These are phyloP conservation scores for Blastobotrys illinoisensis DNA, from an alignment of 1,139 yeast species.

Conservation along the genomic window DNA sequence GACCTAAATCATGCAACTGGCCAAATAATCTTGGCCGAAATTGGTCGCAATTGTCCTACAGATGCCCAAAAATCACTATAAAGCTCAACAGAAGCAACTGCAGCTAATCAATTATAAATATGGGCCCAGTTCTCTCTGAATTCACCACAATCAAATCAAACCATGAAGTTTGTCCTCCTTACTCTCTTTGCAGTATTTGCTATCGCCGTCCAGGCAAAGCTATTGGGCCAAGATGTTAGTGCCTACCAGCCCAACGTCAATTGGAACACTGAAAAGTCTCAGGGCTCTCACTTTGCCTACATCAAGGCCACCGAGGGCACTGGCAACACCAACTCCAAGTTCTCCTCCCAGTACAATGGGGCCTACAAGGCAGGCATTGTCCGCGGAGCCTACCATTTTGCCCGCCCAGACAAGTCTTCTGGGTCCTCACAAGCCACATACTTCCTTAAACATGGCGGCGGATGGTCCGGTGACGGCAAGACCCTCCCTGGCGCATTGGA, in stretches of 20 bases:
- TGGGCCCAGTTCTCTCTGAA: background rate
- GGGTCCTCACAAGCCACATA: background rate
- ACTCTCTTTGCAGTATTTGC: background rate
- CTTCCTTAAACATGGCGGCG: slow-evolving; percentile 3
- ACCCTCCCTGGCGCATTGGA: slow-evolving; percentile 3
- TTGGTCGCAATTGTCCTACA: background rate
- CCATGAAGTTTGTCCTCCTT: background rate
- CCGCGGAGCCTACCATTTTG: slow-evolving; percentile 5
- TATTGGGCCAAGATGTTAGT: slow-evolving; percentile 1
- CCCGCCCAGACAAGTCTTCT: background rate
- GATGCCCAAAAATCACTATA: background rate
- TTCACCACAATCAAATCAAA: background rate
- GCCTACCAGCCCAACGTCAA: background rate
- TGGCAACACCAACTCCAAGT: background rate
- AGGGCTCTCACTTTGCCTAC: slow-evolving; percentile 2
- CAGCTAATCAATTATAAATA: background rate
- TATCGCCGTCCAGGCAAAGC: background rate
- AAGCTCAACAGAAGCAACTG: background rate
- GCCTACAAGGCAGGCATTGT: background rate
- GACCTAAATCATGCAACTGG: no score
- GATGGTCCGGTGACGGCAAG: slow-evolving; percentile 2
- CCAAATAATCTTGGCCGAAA: no score
- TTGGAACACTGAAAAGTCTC: background rate
- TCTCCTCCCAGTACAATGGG: slow-evolving; percentile 1
- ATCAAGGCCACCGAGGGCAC: slow-evolving; percentile 3